phyloP scores from a whole-genome alignment of 176 grass and related monocot genomes.

The Cenchrus purpureus region DNA sequence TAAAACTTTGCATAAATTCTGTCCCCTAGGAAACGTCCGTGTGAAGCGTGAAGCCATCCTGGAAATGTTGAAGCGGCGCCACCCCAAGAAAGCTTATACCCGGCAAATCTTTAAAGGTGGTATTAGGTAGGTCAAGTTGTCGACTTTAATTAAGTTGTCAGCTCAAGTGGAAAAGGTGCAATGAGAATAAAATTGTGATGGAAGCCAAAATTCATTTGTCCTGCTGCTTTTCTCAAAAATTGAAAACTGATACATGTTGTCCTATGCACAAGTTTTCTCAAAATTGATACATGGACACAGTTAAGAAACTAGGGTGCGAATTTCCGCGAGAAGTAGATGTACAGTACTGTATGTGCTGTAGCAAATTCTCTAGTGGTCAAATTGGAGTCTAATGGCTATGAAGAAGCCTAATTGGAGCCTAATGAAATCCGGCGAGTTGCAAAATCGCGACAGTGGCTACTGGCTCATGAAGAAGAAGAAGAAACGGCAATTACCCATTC shows the following conservation, averaged over 20 bases:
- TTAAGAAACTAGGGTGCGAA: background rate
- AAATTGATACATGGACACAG: background rate
- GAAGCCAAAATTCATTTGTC: constrained; percentile 14
- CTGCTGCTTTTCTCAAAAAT: background rate
- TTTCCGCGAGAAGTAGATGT: background rate
- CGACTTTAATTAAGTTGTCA: constrained; percentile 30
- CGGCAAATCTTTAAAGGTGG: constrained; percentile 18
- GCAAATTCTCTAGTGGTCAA: background rate
- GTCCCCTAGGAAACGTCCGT: constrained; percentile 19
- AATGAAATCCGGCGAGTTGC: background rate
- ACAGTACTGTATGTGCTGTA: background rate
- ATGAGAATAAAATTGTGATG: background rate
- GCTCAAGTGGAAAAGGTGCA: background rate
- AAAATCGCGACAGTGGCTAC: background rate
- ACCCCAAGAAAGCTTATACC: constrained; percentile 7
- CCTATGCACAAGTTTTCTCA: background rate
- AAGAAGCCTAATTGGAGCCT: background rate
- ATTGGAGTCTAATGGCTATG: background rate
- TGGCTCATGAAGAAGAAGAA: background rate
- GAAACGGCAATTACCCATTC: background rate
- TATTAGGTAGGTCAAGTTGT: constrained; percentile 28
- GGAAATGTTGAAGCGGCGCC: constrained; percentile 16
- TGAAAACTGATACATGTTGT: background rate
- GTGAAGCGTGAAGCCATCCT: constrained; percentile 38
- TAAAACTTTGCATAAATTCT: constrained; percentile 38